Evolutionary conservation across 2,329 filamentous ascomycete species (phyloP).

Genomic region (Aspergillaceae sp.): DNA sequence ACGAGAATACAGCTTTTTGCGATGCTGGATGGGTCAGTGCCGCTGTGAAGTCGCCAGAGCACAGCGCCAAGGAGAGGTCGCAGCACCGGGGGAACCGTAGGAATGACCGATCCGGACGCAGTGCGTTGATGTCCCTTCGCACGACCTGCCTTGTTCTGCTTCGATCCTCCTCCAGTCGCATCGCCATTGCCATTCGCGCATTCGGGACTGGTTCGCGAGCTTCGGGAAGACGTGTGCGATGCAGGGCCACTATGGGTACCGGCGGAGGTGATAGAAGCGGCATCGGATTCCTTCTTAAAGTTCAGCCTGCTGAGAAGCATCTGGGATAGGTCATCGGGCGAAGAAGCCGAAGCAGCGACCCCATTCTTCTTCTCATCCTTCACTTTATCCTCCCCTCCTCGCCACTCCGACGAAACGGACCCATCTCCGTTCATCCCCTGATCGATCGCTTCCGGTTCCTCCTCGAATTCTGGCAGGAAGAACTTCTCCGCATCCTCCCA

Average conservation of each 20-base stretch:
- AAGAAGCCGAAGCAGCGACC: not conserved
- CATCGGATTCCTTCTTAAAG: slow-evolving; percentile 36
- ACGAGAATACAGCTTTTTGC: slow-evolving; percentile 35
- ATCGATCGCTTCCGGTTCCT: slow-evolving; percentile 24
- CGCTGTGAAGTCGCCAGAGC: slow-evolving; percentile 37
- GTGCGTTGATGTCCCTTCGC: slow-evolving; percentile 23
- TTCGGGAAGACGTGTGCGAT: slow-evolving; percentile 37
- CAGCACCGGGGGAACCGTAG: slow-evolving; percentile 31
- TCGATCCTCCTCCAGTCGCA: slow-evolving; percentile 13
- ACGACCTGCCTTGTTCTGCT: slow-evolving; percentile 14
- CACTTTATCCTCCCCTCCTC: slow-evolving; percentile 9
- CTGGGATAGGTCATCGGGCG: slow-evolving; percentile 36
- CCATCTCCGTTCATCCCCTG: slow-evolving; percentile 11
- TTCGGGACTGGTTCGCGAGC: slow-evolving; percentile 39
- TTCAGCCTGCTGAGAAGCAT: slow-evolving; percentile 42
- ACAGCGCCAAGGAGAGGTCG: slow-evolving; percentile 38
- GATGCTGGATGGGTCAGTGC: slow-evolving; percentile 24
- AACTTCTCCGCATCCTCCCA: slow-evolving; percentile 41
- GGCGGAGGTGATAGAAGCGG: slow-evolving; percentile 32
- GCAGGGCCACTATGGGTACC: slow-evolving; percentile 36
- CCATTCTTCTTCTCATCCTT: slow-evolving; percentile 16
- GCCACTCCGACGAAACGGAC: slow-evolving; percentile 10
- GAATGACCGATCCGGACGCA: slow-evolving; percentile 25
- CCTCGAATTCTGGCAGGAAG: slow-evolving; percentile 37
- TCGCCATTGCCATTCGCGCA: slow-evolving; percentile 23